These are phyloP conservation scores for Colletotrichum destructivum DNA, from an alignment of 2,329 filamentous ascomycete genomes.

Conservation along the genomic window DNA sequence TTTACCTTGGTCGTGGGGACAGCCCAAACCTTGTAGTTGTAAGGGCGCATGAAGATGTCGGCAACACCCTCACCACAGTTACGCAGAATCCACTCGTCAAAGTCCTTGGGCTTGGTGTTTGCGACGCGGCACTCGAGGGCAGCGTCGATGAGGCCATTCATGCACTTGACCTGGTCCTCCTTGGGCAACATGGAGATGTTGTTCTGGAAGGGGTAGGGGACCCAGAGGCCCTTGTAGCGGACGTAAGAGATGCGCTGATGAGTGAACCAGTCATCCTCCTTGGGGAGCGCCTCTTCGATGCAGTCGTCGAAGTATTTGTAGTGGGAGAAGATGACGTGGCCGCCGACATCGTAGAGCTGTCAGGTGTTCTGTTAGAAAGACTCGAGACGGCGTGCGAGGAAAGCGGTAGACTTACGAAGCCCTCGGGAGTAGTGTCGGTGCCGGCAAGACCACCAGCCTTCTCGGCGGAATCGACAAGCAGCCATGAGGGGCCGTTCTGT, in stretches of 20 bases:
- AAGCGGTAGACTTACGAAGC: constrained; percentile 82
- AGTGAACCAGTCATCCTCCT: constrained; percentile 94
- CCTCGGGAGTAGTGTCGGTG: constrained; percentile 94
- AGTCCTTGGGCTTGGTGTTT: constrained; percentile 94
- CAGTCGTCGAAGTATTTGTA: constrained; percentile 99
- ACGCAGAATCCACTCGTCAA: constrained; percentile 98
- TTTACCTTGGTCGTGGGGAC: constrained; percentile 95
- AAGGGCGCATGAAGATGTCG: constrained; percentile 98
- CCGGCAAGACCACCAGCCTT: constrained; percentile 96
- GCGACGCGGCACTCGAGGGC: constrained; percentile 88
- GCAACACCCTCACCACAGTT: constrained; percentile 92
- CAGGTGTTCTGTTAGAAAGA: neutral
- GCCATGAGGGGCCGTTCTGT: constrained; percentile 92
- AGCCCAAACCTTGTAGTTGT: constrained; percentile 99
- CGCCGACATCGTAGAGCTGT: constrained; percentile 97
- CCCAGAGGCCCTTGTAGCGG: constrained; percentile 96
- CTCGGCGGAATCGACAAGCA: constrained; percentile 94
- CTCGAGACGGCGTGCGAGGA: neutral
- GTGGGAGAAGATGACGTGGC: constrained; percentile 99
- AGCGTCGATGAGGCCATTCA: constrained; percentile 96
- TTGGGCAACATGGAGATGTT: constrained; percentile 99
- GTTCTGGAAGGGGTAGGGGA: constrained; percentile 99
- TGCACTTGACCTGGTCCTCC: constrained; percentile 94
- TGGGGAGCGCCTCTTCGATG: constrained; percentile 95
- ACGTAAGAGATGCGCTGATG: constrained; percentile 99